These are phyloP conservation scores for Pisolithus sp. DNA, from an alignment of 768 basidiomycete genomes.

Conservation along the genomic window DNA sequence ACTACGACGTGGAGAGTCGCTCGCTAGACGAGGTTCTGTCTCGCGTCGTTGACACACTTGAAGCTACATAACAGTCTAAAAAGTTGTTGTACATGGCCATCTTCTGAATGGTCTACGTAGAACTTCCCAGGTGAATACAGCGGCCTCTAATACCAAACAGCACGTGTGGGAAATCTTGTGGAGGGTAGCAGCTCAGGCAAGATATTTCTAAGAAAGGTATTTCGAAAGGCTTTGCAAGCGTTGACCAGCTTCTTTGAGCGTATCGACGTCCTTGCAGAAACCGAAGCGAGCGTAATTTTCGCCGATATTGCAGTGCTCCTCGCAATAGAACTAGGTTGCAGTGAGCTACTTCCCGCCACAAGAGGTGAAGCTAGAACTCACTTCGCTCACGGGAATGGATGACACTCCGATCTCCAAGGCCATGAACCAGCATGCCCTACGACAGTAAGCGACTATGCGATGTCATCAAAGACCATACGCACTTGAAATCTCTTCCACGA, in stretches of 20 bases:
- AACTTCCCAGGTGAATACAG: too few relatives aligned
- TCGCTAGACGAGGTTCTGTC: conserved; percentile 56
- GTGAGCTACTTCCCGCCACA: conserved; percentile 3
- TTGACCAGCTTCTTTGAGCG: conserved; percentile 73
- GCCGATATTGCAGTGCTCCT: conserved; percentile 79
- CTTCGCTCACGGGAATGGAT: conserved; percentile 93
- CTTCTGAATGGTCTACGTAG: too few relatives aligned
- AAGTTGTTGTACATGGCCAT: neutral
- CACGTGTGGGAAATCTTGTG: neutral
- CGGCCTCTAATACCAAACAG: too few relatives aligned
- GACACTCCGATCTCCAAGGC: conserved; percentile 87
- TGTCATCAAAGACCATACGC: conserved; percentile 10
- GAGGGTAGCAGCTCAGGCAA: neutral
- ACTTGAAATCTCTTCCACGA: conserved; percentile 86
- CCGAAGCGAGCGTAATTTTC: conserved; percentile 86
- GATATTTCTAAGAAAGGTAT: conserved; percentile 36
- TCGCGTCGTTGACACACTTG: conserved; percentile 55
- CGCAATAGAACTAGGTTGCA: conserved; percentile 74
- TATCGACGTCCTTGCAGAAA: conserved; percentile 93
- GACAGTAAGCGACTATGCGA: conserved; percentile 7
- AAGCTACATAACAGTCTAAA: conserved; percentile 1
- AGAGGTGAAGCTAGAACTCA: conserved; percentile 28
- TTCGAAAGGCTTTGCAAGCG: conserved; percentile 71
- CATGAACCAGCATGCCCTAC: conserved; percentile 92
- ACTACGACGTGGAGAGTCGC: conserved; percentile 56